Evolutionary conservation across 1,139 yeast genomes (phyloP).

Genomic region (Geotrichum restrictum): DNA sequence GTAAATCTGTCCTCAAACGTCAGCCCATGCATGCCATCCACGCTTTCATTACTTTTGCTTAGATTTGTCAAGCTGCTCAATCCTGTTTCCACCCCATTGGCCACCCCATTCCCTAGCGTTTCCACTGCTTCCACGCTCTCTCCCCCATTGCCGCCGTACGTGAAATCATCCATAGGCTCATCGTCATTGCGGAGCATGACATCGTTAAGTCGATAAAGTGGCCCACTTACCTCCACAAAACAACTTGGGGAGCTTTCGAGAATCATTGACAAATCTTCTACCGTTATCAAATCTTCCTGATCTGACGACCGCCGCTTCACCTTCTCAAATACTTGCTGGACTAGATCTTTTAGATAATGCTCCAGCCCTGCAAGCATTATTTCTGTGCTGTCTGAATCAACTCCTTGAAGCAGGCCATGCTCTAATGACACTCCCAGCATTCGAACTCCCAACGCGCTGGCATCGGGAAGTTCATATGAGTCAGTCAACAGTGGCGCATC

Average conservation of each 20-base stretch:
- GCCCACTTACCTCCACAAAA: slow-evolving; percentile 37
- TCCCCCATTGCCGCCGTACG: too few relatives aligned
- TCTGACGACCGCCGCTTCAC: slow-evolving; percentile 24
- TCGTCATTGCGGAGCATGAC: slow-evolving; percentile 36
- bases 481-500: slow-evolving; percentile 81
- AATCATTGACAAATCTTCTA: slow-evolving; percentile 35
- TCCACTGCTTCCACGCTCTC: too few relatives aligned
- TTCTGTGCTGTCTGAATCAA: slow-evolving; percentile 70
- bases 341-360: slow-evolving; percentile 64
- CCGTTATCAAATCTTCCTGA: slow-evolving; percentile 34
- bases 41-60: not conserved
- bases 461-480: slow-evolving; percentile 77
- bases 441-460: slow-evolving; percentile 61
- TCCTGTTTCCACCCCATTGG: too few relatives aligned
- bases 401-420: slow-evolving; percentile 81
- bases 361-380: slow-evolving; percentile 77
- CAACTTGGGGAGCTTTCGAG: slow-evolving; percentile 34
- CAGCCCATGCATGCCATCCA: not conserved
- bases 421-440: slow-evolving; percentile 85
- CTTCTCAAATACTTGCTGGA: slow-evolving; percentile 68
- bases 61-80: too few relatives aligned
- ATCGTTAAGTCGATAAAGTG: slow-evolving; percentile 34
- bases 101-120: too few relatives aligned
- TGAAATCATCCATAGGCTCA: slow-evolving; percentile 8
- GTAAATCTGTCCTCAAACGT: not conserved